Base-by-base conservation (phyloP, 2,329 filamentous ascomycete species). In the Colletotrichum theobromicola region DNA sequence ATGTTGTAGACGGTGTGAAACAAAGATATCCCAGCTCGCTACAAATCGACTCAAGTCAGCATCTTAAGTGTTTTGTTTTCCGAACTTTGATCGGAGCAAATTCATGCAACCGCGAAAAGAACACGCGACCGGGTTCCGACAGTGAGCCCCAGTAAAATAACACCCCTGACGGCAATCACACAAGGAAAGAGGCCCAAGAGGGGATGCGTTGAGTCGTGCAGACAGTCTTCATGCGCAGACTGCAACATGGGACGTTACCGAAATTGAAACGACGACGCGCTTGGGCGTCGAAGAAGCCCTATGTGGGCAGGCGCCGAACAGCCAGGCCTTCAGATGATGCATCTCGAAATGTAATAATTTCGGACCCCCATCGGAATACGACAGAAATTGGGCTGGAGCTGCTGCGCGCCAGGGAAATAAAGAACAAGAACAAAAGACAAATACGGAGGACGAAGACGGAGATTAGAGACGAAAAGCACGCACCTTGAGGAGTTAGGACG, bases 31-130 rank as follows among this genome's bases (percentile, higher is more conserved):
- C 72, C 68, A 32, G 67, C 61, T 71, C 42, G 61, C 72, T 74
- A 50, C 72, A 67, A 72, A 21, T 74, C 67, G 67, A 72, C 68
- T 72, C 72, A 74, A 74, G 72, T 74, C 72, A 74, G 72, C 72
- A 72, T 72, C 72, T 74, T 74, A 74, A 74, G 72, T 72, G 72
- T 74, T 74, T 74, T 74, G 72, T 74, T 74, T 74, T 74, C 67
- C 42, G 67, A 72, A 74, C 72, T 72, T 66, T 74, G 72, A 74
- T 74, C 72, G 68, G 72, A 72, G 72, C 72, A 67, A 61, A 71
- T 74, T 74, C 55, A 74, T 74, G 72, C 72, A 67, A 72, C 72
- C 67, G 72, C 67, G 72, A 69, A 61, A 42, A 74, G 68, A 74
- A 72, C 68, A 74, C 72, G 72, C 72, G 72, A 74, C 67, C 68